Conservation (phyloP, 1,284 basidiomycete genomes). For the Tilletia horrida region DNA sequence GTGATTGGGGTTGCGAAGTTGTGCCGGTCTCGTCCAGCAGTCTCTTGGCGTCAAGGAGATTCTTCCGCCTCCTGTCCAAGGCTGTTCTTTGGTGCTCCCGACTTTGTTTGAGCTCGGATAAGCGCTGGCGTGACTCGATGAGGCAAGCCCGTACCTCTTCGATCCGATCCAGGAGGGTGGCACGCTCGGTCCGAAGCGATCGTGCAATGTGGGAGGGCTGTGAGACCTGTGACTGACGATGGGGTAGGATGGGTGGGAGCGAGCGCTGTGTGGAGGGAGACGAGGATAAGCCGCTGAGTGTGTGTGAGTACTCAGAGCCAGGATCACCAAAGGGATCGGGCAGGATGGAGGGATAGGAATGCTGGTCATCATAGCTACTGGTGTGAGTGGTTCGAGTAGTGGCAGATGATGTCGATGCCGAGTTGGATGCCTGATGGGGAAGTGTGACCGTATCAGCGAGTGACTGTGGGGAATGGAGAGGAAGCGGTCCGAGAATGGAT, state of each 20-base stretch:
- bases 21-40: neutral
- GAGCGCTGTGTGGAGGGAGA: slow-evolving; percentile 7
- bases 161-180: neutral
- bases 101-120: neutral
- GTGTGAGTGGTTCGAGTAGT: neutral
- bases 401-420: neutral
- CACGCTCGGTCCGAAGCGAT: neutral
- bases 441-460: neutral
- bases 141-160: neutral
- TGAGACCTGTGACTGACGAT: slow-evolving; percentile 1
- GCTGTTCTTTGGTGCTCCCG: neutral
- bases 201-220: neutral
- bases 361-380: neutral
- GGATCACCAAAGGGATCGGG: slow-evolving; percentile 11
- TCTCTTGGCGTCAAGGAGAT: neutral
- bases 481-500: neutral
- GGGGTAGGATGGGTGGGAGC: slow-evolving; percentile 5
- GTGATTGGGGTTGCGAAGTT: neutral
- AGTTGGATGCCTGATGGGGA: neutral
- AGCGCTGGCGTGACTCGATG: neutral
- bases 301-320: slow-evolving; percentile 1
- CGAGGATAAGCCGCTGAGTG: neutral
- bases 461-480: neutral
- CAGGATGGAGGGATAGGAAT: neutral
- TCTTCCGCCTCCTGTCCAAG: slow-evolving; percentile 10